Percentiles rank a stretch among this genome's conserved stretches.
Conservation (phyloP, 257 asterid genomes). For the Leonotis leonurus region DNA sequence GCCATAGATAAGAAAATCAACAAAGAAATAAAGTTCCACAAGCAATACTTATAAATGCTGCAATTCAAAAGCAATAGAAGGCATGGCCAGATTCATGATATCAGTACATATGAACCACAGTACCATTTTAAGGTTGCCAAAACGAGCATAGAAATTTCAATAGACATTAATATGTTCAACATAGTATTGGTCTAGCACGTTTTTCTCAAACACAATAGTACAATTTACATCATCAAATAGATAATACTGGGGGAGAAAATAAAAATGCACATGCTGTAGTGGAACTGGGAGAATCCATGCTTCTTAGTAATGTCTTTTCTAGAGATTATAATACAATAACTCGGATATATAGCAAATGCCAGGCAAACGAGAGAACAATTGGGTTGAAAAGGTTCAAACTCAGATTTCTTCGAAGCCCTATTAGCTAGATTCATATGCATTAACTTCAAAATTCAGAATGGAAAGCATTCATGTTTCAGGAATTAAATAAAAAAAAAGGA, state of each 20-base stretch:
- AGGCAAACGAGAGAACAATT: too few relatives aligned
- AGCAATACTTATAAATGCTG: background rate
- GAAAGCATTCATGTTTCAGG: background rate
- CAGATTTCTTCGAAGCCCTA: background rate
- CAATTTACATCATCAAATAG: background rate
- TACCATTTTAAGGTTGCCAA: too few relatives aligned
- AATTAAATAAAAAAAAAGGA: too few relatives aligned
- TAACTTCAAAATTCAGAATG: background rate
- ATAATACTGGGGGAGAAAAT: too few relatives aligned
- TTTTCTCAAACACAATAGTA: background rate
- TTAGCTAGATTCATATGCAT: background rate
- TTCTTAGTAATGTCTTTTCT: too few relatives aligned
- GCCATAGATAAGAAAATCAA: slow-evolving; percentile 3
- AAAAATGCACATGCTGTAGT: too few relatives aligned
- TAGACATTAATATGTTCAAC: background rate
- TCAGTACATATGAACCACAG: too few relatives aligned
- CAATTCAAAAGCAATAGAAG: background rate
- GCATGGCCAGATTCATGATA: background rate
- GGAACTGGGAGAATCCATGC: too few relatives aligned
- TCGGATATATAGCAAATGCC: too few relatives aligned
- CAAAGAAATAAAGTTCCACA: background rate
- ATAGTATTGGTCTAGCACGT: background rate
- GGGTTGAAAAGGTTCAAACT: too few relatives aligned
- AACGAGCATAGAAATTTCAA: too few relatives aligned
- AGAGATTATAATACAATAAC: too few relatives aligned